Evolutionary conservation across 2,329 filamentous ascomycete genomes (phyloP).

Genomic region (Ceratocystis harringtonii): DNA sequence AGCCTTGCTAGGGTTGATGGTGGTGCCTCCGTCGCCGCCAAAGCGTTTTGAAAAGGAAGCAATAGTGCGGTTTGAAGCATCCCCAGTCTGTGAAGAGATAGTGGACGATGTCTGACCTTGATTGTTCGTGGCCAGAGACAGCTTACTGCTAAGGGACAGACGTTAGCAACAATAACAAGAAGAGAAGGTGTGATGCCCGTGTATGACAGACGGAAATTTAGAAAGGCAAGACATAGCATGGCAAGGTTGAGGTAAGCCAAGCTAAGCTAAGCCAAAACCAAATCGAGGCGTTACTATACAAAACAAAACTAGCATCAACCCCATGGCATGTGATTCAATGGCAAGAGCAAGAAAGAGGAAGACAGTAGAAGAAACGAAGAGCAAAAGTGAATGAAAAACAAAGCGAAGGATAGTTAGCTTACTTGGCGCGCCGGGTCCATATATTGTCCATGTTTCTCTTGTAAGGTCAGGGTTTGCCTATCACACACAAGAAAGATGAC

Average conservation of each 20-base stretch:
- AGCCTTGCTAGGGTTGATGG: constrained; percentile 56
- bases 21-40: constrained; percentile 40
- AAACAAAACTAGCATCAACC: neutral
- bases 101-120: constrained; percentile 38
- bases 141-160: constrained; percentile 46
- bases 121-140: constrained; percentile 69
- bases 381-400: constrained; percentile 6
- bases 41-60: constrained; percentile 57
- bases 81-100: constrained; percentile 29
- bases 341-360: neutral
- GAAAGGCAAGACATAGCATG: neutral
- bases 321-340: neutral
- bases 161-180: neutral
- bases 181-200: neutral
- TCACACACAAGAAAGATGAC: constrained; percentile 17
- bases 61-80: constrained; percentile 44
- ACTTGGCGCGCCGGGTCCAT: constrained; percentile 79
- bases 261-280: neutral
- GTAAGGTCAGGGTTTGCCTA: constrained; percentile 23
- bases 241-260: neutral
- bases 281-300: neutral
- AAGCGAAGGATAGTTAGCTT: constrained; percentile 26
- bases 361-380: neutral
- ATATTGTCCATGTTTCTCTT: constrained; percentile 40
- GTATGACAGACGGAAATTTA: no score